A percentile compares a stretch with the other conserved stretches of the same genome.
These are phyloP conservation scores for Pyrus communis DNA, from an alignment of 306 rosid species.

Conservation along the genomic window DNA sequence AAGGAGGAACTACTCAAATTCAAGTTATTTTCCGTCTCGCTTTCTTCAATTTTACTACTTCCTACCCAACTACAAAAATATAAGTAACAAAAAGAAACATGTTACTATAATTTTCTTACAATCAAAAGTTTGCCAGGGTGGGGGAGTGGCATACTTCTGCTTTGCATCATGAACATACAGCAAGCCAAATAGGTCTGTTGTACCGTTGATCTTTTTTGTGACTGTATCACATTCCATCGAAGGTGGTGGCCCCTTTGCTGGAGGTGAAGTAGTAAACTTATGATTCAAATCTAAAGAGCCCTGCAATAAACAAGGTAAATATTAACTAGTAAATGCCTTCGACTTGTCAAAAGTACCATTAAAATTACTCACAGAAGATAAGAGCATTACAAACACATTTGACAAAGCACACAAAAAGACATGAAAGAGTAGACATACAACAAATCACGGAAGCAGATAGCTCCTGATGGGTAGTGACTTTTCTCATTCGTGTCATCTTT, in stretches of 20 bases:
- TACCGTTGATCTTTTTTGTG: constrained; percentile 14
- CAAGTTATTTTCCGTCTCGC: not conserved
- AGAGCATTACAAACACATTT: not conserved
- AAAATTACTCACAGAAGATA: not conserved
- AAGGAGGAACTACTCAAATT: not conserved
- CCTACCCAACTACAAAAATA: not conserved
- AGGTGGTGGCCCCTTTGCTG: constrained; percentile 23
- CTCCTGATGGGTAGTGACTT: not conserved
- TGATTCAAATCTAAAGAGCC: constrained; percentile 35
- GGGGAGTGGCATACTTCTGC: constrained; percentile 28
- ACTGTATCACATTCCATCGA: constrained; percentile 31
- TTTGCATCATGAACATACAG: constrained; percentile 24
- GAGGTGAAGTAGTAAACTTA: constrained; percentile 15
- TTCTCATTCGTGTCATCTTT: not conserved
- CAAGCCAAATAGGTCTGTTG: constrained; percentile 38
- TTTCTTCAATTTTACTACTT: not conserved
- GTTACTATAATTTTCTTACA: constrained; percentile 33
- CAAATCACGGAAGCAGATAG: not conserved
- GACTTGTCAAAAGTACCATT: not conserved
- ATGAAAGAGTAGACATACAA: not conserved
- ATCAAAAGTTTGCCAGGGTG: constrained; percentile 73
- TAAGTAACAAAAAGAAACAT: not conserved
- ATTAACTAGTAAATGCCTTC: not conserved
- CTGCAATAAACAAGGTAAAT: constrained; percentile 27
- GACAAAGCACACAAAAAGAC: not conserved